Conservation (phyloP, 2,329 filamentous ascomycete genomes). For the Cordyceps militaris region DNA sequence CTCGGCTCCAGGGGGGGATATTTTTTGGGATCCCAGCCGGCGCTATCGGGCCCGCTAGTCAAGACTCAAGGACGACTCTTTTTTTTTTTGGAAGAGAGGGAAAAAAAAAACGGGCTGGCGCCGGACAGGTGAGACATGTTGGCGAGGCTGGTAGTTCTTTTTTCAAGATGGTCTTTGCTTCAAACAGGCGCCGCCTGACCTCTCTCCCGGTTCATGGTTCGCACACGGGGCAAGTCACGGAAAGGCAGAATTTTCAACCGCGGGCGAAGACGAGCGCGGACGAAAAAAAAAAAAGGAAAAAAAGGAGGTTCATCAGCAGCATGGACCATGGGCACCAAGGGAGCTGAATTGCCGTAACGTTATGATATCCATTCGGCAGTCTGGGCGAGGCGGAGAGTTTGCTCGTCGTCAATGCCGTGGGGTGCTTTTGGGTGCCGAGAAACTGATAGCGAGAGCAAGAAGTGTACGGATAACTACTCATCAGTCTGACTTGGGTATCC, state of each 20-base stretch:
- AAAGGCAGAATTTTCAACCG: no score
- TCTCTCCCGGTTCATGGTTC: not conserved
- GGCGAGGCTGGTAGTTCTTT: not conserved
- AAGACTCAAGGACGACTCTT: not conserved
- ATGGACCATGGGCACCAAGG: not conserved
- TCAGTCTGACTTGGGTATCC: no score
- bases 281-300: not conserved
- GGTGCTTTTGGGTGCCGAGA: not conserved
- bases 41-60: conserved; percentile 3
- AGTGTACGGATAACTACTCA: no score
- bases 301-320: not conserved
- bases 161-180: not conserved
- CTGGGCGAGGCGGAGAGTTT: not conserved
- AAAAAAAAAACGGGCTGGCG: not conserved
- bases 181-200: not conserved
- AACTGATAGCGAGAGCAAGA: not conserved
- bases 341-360: not conserved
- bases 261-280: no score
- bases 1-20: not conserved
- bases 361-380: not conserved
- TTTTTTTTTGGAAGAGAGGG: not conserved
- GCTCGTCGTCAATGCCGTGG: not conserved
- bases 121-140: not conserved
- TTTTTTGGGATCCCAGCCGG: conserved; percentile 6
- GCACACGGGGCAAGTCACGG: no score